These are phyloP conservation scores for Abelmoschus esculentus DNA, from an alignment of 345 rosid species.

Conservation along the genomic window DNA sequence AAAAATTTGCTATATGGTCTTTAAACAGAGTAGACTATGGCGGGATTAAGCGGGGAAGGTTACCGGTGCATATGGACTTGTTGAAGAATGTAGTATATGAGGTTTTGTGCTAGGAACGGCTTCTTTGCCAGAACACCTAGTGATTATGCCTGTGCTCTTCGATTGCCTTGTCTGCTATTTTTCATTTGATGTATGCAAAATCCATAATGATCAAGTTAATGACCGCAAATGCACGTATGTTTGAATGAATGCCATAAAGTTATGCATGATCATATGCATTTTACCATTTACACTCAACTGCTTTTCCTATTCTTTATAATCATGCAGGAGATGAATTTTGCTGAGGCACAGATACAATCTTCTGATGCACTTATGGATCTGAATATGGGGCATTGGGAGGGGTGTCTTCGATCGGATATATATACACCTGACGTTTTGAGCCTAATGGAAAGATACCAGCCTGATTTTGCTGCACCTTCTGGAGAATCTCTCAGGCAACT, in stretches of 20 bases:
- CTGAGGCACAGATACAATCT: constrained; percentile 58
- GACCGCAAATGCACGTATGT: background rate
- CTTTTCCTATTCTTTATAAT: constrained; percentile 13
- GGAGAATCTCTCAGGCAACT: constrained; percentile 93
- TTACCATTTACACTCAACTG: background rate
- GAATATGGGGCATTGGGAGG: constrained; percentile 85
- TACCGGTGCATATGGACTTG: no score
- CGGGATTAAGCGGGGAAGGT: no score
- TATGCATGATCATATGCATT: background rate
- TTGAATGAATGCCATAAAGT: background rate
- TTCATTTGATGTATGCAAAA: no score
- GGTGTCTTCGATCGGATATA: constrained; percentile 52
- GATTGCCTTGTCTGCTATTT: no score
- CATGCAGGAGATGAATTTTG: constrained; percentile 72
- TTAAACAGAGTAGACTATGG: no score
- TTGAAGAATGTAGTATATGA: no score
- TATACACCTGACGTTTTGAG: constrained; percentile 50
- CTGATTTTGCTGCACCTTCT: constrained; percentile 73
- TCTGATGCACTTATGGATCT: constrained; percentile 65
- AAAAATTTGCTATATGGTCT: no score
- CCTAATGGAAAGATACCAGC: constrained; percentile 62
- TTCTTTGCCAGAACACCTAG: no score
- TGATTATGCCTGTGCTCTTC: no score
- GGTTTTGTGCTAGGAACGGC: no score
- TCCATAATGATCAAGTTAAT: no score